These are phyloP conservation scores for Penicillium polonicum DNA, from an alignment of 2,329 filamentous ascomycete genomes.

Conservation along the genomic window DNA sequence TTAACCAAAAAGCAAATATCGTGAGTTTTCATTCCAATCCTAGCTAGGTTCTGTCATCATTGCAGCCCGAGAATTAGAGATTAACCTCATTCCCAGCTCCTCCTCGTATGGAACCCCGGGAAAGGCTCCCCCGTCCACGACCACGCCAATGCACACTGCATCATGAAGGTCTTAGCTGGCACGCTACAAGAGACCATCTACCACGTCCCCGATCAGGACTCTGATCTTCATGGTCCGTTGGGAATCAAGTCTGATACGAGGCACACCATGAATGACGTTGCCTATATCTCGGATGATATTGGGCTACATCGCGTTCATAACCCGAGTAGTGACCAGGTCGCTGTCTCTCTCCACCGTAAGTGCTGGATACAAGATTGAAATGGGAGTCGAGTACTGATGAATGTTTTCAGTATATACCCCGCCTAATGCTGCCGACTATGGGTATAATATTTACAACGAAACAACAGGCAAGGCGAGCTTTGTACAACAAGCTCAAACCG, in stretches of 20 bases:
- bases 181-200: slow-evolving; percentile 33
- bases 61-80: not conserved
- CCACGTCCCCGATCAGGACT: slow-evolving; percentile 15
- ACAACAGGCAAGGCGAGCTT: slow-evolving; percentile 29
- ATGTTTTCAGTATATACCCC: slow-evolving; percentile 30
- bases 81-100: slow-evolving; percentile 19
- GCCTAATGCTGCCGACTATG: slow-evolving; percentile 36
- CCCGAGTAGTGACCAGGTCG: slow-evolving; percentile 26
- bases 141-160: slow-evolving; percentile 39
- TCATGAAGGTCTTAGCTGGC: slow-evolving; percentile 38
- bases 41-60: not conserved
- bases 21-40: slow-evolving; percentile 15
- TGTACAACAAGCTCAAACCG: slow-evolving; percentile 27
- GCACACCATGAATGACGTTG: slow-evolving; percentile 30
- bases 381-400: not conserved
- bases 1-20: slow-evolving; percentile 35
- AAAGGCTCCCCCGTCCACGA: slow-evolving; percentile 39
- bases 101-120: slow-evolving; percentile 38
- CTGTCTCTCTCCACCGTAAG: slow-evolving; percentile 36
- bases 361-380: not conserved
- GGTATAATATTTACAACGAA: slow-evolving; percentile 34
- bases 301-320: slow-evolving; percentile 35
- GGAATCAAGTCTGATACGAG: slow-evolving; percentile 26
- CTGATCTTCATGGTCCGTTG: slow-evolving; percentile 19
- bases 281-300: slow-evolving; percentile 36